These are phyloP conservation scores for Ocimum tenuiflorum DNA, from an alignment of 257 asterid genomes.

Conservation along the genomic window DNA sequence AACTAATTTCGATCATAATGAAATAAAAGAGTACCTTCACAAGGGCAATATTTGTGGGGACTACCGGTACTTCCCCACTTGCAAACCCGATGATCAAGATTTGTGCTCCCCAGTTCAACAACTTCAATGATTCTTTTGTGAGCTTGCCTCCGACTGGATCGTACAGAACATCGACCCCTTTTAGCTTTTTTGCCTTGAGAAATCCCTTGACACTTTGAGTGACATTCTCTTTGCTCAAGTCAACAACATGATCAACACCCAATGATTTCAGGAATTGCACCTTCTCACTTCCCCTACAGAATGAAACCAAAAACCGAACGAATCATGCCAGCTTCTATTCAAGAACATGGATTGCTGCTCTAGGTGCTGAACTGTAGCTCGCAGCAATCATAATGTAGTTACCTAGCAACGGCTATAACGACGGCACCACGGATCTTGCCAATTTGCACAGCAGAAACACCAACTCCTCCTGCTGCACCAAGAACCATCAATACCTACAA, in stretches of 20 bases:
- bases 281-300: constrained; percentile 73
- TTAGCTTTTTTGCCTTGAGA: constrained; percentile 60
- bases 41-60: constrained; percentile 86
- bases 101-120: constrained; percentile 94
- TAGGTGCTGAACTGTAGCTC: background rate
- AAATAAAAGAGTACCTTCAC: constrained; percentile 57
- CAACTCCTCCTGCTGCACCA: constrained; percentile 99
- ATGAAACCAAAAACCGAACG: constrained; percentile 5
- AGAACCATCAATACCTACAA: constrained; percentile 84
- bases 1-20: background rate
- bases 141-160: constrained; percentile 98
- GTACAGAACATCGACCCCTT: constrained; percentile 86
- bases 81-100: constrained; percentile 92
- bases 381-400: background rate
- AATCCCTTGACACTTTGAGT: constrained; percentile 69
- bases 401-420: constrained; percentile 95
- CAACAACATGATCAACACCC: constrained; percentile 88
- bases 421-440: constrained; percentile 82
- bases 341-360: background rate
- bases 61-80: constrained; percentile 80
- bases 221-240: constrained; percentile 59
- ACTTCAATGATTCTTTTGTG: constrained; percentile 61
- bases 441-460: constrained; percentile 89
- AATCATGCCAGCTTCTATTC: background rate
- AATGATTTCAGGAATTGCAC: constrained; percentile 57